A percentile compares a stretch with the other conserved stretches of the same genome.
Evolutionary conservation across 805 yeast species (phyloP).

Genomic region (Zygoascus tannicola): DNA sequence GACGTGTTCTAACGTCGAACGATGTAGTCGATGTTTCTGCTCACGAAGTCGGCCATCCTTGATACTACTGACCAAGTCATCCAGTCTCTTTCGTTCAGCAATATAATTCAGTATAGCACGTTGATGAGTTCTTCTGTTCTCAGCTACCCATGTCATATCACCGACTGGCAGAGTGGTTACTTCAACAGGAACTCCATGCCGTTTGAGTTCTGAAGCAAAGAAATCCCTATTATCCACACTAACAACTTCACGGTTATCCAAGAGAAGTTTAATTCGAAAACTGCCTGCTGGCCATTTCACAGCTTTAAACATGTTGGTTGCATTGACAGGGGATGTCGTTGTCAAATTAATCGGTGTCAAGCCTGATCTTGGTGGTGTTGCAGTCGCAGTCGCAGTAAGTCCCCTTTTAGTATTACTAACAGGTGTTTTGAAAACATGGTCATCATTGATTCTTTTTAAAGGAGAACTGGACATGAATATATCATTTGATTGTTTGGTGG

Average conservation of each 20-base stretch:
- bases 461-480: not conserved
- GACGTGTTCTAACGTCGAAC: constrained; percentile 57
- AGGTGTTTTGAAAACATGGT: too few species aligned
- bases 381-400: too few species aligned
- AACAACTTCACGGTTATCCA: constrained; percentile 73
- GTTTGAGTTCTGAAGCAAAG: constrained; percentile 46
- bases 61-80: constrained; percentile 75
- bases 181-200: constrained; percentile 42
- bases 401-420: too few species aligned
- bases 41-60: constrained; percentile 83
- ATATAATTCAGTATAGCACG: constrained; percentile 70
- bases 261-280: constrained; percentile 49
- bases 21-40: constrained; percentile 68
- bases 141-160: constrained; percentile 85
- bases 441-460: too few species aligned
- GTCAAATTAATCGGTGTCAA: not conserved
- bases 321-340: not conserved
- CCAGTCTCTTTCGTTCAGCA: constrained; percentile 83
- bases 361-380: too few species aligned
- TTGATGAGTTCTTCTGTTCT: constrained; percentile 44
- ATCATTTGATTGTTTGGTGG: too few species aligned
- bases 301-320: not conserved
- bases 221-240: constrained; percentile 52
- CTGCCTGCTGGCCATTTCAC: constrained; percentile 50
- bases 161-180: constrained; percentile 64